These are phyloP conservation scores for Fistulifera pelliculosa DNA, from an alignment of 108 stramenopile genomes.

Conservation along the genomic window DNA sequence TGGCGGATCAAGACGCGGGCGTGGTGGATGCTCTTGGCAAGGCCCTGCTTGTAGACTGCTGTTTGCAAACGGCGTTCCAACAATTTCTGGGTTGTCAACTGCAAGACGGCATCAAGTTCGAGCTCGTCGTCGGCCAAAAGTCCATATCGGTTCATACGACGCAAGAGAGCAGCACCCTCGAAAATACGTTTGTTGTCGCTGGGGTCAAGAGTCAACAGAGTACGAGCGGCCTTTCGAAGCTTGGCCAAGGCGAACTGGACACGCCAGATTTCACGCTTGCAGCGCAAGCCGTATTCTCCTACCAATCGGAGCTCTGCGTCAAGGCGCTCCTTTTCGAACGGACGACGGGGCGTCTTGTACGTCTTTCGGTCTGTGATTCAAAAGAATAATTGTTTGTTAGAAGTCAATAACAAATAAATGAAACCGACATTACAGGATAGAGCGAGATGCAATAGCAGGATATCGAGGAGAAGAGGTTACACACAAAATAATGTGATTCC, in stretches of 20 bases:
- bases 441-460: too few species aligned
- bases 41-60: slow-evolving; percentile 96
- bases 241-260: slow-evolving; percentile 98
- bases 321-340: slow-evolving; percentile 99
- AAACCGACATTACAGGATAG: too few species aligned
- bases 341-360: slow-evolving; percentile 97
- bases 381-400: too few species aligned
- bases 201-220: slow-evolving; percentile 90
- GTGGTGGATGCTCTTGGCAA: slow-evolving; percentile 99
- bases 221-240: slow-evolving; percentile 98
- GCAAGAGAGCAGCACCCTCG: slow-evolving; percentile 97
- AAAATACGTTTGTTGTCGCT: slow-evolving; percentile 98
- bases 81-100: slow-evolving; percentile 97
- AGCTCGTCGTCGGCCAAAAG: slow-evolving; percentile 94
- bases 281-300: slow-evolving; percentile 99
- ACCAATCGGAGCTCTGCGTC: slow-evolving; percentile 97
- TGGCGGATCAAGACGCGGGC: slow-evolving; percentile 99
- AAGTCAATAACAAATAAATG: too few species aligned
- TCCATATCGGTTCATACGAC: slow-evolving; percentile 95
- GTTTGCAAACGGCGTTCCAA: slow-evolving; percentile 97
- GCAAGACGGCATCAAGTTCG: slow-evolving; percentile 94
- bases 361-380: slow-evolving; percentile 81
- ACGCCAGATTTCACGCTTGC: slow-evolving; percentile 99
- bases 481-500: too few species aligned
- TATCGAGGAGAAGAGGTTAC: too few species aligned